Base-by-base conservation (phyloP, 2,329 filamentous ascomycete genomes). In the Seiridium unicorne region DNA sequence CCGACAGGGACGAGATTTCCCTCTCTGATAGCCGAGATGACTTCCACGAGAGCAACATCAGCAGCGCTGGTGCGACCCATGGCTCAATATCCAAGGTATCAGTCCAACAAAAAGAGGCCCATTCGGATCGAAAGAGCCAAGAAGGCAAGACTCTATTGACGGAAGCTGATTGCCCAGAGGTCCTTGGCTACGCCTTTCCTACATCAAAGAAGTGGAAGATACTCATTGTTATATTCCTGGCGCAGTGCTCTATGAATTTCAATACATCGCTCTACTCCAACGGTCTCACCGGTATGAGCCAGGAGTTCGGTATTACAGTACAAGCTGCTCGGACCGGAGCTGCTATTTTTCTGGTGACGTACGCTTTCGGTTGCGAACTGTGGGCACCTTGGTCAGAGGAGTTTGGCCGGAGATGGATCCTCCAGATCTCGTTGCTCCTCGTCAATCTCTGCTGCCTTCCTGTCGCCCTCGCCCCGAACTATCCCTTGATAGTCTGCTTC, bases 301-400 rank as follows among this genome's bases (percentile, higher is more conserved):
- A 80, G 55, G 70, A 81, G 13, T 82, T 82, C 55, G 65, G 69
- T 59, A 74, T 84, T 57, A 79, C 74, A 58, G 70, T 73, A 35
- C 78, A 82, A 64, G 77, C 73, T 1, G 79, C 79, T 3, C 77
- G 80, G 4, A 75, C 76, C 8, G 79, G 79, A 9, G 79, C 81
- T 26, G 78, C 77, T 63, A 69, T 79, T 4, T 85, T 84, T 68
- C 72, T 85, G 3, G 73, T 84, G 18, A 69, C 74, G 0, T 85
- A 84, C 63, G 80, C 79, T 9, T 83, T 85, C 63, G 70, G 70
- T 49, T 72, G 70, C 72, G 92, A 95, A 73, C 81, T 94, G 70
- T 72, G 82, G 82, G 82, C 82, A 2, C 82, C 82, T 0, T 82
- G 80, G 80, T 78, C 74, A 8, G 81, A 84, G 67, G 81, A 84